Percentiles rank a stretch among this genome's conserved stretches.
Conservation (phyloP, 495 filamentous ascomycete genomes). For the Hypoxylon trugodes region DNA sequence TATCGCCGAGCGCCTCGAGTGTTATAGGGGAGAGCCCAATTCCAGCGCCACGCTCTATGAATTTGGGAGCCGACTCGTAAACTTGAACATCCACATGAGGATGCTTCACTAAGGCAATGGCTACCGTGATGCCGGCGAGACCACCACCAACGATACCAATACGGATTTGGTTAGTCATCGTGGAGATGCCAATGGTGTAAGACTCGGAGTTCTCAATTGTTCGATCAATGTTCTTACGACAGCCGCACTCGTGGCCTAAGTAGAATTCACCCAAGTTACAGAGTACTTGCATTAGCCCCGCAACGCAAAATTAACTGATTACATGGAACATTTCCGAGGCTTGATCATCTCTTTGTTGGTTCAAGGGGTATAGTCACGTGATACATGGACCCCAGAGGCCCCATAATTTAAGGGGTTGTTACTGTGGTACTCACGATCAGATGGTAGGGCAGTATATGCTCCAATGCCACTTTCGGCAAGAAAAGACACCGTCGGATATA, state of each 20-base stretch:
- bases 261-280: background rate
- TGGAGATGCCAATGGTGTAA: background rate
- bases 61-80: constrained; percentile 41
- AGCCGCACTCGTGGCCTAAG: background rate
- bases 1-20: constrained; percentile 16
- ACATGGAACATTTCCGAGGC: background rate
- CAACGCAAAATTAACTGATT: background rate
- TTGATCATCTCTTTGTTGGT: background rate
- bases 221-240: background rate
- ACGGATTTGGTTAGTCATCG: constrained; percentile 8
- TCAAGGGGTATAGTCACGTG: background rate
- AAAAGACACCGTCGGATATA: too few species aligned
- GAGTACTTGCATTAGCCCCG: background rate
- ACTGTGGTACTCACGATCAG: background rate
- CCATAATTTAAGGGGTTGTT: background rate
- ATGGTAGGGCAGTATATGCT: too few species aligned
- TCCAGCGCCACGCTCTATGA: constrained; percentile 40
- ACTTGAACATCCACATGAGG: constrained; percentile 37
- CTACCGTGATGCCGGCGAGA: constrained; percentile 36
- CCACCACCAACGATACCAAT: constrained; percentile 42
- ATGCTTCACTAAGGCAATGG: constrained; percentile 30
- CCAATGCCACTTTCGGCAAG: too few species aligned
- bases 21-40: constrained; percentile 31
- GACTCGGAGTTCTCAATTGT: background rate
- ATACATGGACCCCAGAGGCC: background rate